These are phyloP conservation scores for Mucor circinelloides DNA, from an alignment of 371 early-diverging fungal species.

Conservation along the genomic window DNA sequence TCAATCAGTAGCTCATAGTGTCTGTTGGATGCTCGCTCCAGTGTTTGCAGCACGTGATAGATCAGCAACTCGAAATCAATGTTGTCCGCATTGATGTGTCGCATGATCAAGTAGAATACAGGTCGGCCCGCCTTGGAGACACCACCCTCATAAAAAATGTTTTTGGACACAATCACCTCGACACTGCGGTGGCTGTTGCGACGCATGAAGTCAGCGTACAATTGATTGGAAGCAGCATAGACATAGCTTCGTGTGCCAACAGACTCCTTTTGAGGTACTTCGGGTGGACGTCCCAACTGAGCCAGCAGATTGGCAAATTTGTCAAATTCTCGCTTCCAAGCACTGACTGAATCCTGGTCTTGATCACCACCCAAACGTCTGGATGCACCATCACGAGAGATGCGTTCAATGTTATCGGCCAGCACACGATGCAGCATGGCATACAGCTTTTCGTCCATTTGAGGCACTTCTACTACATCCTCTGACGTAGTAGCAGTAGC, in stretches of 20 bases:
- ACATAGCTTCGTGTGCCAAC: conserved; percentile 24
- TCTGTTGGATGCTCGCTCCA: conserved; percentile 54
- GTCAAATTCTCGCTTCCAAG: conserved; percentile 61
- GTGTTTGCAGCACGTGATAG: conserved; percentile 64
- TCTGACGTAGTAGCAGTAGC: conserved; percentile 19
- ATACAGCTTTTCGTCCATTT: conserved; percentile 54
- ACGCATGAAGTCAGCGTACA: conserved; percentile 77
- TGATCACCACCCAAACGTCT: conserved; percentile 11
- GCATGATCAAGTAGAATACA: conserved; percentile 81
- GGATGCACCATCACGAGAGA: conserved; percentile 55
- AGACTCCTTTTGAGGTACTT: conserved; percentile 33
- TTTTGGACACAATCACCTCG: conserved; percentile 61
- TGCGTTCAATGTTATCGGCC: conserved; percentile 66
- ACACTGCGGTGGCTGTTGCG: conserved; percentile 63
- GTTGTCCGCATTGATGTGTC: conserved; percentile 68
- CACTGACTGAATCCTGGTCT: conserved; percentile 15
- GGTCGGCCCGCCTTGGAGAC: conserved; percentile 73
- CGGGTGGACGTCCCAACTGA: conserved; percentile 77
- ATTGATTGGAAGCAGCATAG: conserved; percentile 48
- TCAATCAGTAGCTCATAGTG: conserved; percentile 81
- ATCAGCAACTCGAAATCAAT: conserved; percentile 84
- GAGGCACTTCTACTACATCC: conserved; percentile 6
- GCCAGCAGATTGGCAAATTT: conserved; percentile 78
- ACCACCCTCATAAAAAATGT: conserved; percentile 79
- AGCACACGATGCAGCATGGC: conserved; percentile 65